Evolutionary conservation across 2,329 filamentous ascomycete genomes (phyloP), one percentile per base, ranked within the genome.

Genomic region (Ampelomyces quisqualis): DNA sequence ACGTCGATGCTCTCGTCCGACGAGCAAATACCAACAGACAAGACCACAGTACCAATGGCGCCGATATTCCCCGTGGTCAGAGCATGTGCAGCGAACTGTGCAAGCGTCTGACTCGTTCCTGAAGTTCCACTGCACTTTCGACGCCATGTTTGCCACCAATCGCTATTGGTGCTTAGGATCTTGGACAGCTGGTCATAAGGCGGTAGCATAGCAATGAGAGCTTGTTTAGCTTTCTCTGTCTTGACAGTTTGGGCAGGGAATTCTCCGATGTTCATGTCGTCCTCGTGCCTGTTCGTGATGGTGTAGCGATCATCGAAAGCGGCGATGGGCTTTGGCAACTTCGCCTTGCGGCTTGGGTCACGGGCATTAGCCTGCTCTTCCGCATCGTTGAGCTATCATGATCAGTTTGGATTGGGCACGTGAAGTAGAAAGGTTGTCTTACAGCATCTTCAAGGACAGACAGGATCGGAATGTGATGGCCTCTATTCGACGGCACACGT

Each of bases 1-100:
- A 76, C 63, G 37, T 77, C 69, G 30, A 75, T 67, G 21, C 65
- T 63, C 18, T 71, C 65, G 11, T 70, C 65, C 17, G 70, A 68
- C n/a, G 55, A 45, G 32, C 63, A 67, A 10, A 53, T 70, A 43
- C 55, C 72, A 49, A 62, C 70, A 60, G 43, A 64, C 47, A 64
- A 57, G 43, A 70, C 46, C 56, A 65, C 57, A 26, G 60, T 45
- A 42, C 62, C 60, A 51, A 74, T 51, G 62, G 68, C 49, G 58
- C 70, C 40, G 54, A 55, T 64, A 40, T 33, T 75, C 53, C 41
- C 74, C 45, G 59, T 75, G 55, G 45, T 71, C 58, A 54, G 72
- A 65, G 45, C 77, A 64, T 53, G 70, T 43, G 40, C 73, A 55
- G 61, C 73, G 71, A 48, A 79, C 13, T 67, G 52, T 15, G 62